Conservation (phyloP, 306 rosid genomes). For the Hippophae tibetana region DNA sequence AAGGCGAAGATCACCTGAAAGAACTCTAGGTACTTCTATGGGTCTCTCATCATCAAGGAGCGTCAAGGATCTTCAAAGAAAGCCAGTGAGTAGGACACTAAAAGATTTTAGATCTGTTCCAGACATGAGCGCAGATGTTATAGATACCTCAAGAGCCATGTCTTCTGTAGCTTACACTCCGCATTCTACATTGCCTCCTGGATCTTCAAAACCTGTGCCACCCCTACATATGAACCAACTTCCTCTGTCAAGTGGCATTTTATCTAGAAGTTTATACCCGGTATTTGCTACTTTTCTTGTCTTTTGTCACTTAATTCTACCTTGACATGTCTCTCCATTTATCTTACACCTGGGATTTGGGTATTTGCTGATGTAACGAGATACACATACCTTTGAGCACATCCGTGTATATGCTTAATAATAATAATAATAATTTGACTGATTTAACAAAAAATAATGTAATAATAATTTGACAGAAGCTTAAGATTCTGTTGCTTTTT, state of each 20-base stretch:
- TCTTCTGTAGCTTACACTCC: slow-evolving; percentile 35
- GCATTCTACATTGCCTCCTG: slow-evolving; percentile 46
- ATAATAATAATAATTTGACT: too few species aligned
- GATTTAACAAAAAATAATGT: too few species aligned
- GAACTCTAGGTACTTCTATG: slow-evolving; percentile 26
- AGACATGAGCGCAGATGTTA: slow-evolving; percentile 45
- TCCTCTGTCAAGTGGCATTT: slow-evolving; percentile 46
- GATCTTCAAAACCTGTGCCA: slow-evolving; percentile 43
- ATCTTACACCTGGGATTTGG: background rate
- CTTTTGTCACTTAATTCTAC: background rate
- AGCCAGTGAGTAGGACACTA: slow-evolving; percentile 45
- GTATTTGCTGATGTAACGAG: too few species aligned
- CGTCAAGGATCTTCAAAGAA: slow-evolving; percentile 28
- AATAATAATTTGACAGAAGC: too few species aligned
- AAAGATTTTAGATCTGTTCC: slow-evolving; percentile 47
- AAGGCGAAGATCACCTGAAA: slow-evolving; percentile 49
- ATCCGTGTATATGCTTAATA: too few species aligned
- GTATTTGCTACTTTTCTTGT: slow-evolving; percentile 30
- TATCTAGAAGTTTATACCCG: slow-evolving; percentile 44
- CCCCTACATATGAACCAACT: slow-evolving; percentile 41
- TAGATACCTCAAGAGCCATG: slow-evolving; percentile 48
- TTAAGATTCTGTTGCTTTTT: too few species aligned
- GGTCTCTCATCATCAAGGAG: slow-evolving; percentile 30
- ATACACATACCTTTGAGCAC: too few species aligned
- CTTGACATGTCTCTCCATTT: background rate